phyloP scores from a whole-genome alignment of 148 eudicot species.

The Hydrangea macrophylla region DNA sequence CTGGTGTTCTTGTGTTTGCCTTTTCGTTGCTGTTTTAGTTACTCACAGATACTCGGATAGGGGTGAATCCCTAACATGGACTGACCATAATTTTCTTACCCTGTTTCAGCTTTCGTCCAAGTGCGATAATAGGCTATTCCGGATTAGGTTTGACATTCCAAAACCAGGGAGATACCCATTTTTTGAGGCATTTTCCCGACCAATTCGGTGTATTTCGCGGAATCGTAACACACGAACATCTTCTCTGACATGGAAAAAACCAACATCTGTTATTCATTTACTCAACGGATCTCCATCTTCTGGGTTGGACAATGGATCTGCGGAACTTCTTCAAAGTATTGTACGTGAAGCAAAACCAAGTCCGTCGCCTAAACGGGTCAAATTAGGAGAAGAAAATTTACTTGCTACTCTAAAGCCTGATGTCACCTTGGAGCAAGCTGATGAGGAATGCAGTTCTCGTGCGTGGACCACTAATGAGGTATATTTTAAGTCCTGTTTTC shows the following conservation, averaged over 20 bases:
- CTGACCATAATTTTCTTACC: slow-evolving; percentile 12
- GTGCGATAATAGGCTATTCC: slow-evolving; percentile 72
- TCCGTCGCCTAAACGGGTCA: slow-evolving; percentile 73
- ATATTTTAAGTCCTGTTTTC: slow-evolving; percentile 11
- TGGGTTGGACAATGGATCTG: slow-evolving; percentile 39
- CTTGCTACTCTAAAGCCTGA: slow-evolving; percentile 30
- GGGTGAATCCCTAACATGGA: too few species aligned
- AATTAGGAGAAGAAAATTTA: slow-evolving; percentile 51
- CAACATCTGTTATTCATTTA: slow-evolving; percentile 49
- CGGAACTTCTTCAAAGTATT: slow-evolving; percentile 42
- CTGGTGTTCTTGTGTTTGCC: too few species aligned
- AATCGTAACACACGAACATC: slow-evolving; percentile 38
- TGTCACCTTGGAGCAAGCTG: slow-evolving; percentile 28
- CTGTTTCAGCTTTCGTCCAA: slow-evolving; percentile 71
- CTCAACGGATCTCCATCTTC: slow-evolving; percentile 47
- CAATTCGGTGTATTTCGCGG: slow-evolving; percentile 70
- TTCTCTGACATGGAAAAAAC: slow-evolving; percentile 50
- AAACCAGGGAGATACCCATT: slow-evolving; percentile 51
- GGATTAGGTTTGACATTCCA: slow-evolving; percentile 50
- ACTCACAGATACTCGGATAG: too few species aligned
- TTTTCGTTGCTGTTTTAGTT: too few species aligned
- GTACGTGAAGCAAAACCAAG: slow-evolving; percentile 63
- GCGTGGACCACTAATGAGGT: slow-evolving; percentile 44
- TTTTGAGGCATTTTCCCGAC: slow-evolving; percentile 47
- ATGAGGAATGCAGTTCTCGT: slow-evolving; percentile 43